Base-by-base conservation (phyloP, 169 alveolate genomes). In the Plasmodium chabaudi region DNA sequence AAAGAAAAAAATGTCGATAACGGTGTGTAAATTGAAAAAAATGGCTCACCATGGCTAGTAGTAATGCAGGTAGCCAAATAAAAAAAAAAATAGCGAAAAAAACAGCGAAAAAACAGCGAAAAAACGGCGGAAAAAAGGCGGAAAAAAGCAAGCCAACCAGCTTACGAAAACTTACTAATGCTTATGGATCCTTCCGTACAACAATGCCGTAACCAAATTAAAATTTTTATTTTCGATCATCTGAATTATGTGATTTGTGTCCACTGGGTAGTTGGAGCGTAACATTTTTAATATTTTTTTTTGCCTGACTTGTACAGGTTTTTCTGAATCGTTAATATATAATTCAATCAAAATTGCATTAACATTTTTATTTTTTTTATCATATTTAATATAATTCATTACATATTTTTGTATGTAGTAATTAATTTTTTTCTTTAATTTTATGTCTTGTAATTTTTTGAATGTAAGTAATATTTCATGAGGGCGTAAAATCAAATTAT, bases 321-420 rank as follows among this genome's bases (percentile, higher is more conserved):
- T 82, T 82, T 82, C 82, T 21, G 53, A 34, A 46, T 65, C 60
- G 70, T 82, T 65, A 27, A 82, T 70, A 47, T 82, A 82, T 6
- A 55, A 82, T 21, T 82, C 77, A 5, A 67, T 39, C 21, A 82
- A 82, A 51, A 51, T 10, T 12, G 90, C 68, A 51, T 82, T 82
- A 2, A 82, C 60, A 42, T 82, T 47, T 55, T 53, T 55, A 55
- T 82, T 82, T 23, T 51, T 39, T 82, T 82, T 65, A 12, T 82
- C 90, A 42, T 68, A 17, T 82, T 82, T 82, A 15, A 82, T 67
- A 67, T 67, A 82, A 39, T 23, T 34, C 13, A 59, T 7, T 21
- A 82, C 46, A 39, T 82, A 82, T 82, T 82, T 82, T 39, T 82
- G 79, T 56, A 82, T 27, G 59, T 82, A 82, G 5, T 82, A 5